These are phyloP conservation scores for Pelargonium citronellum DNA, from an alignment of 441 rosid species.

Conservation along the genomic window DNA sequence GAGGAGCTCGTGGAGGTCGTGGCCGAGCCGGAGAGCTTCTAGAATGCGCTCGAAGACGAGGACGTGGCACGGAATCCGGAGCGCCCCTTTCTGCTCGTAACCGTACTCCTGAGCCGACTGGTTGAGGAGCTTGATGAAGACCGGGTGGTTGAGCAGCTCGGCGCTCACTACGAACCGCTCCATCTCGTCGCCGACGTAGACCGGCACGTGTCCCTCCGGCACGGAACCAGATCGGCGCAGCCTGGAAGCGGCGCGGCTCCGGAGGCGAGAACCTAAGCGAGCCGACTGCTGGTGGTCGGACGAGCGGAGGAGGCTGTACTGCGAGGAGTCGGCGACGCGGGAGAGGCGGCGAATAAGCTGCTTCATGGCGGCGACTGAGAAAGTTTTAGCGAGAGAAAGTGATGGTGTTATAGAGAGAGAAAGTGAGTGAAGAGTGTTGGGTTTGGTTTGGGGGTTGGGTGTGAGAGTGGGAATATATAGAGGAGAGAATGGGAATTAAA, in stretches of 20 bases:
- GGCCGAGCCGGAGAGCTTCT: constrained; percentile 54
- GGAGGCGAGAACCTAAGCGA: background rate
- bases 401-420: background rate
- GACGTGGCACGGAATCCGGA: constrained; percentile 81
- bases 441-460: background rate
- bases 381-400: background rate
- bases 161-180: constrained; percentile 79
- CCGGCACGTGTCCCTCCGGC: constrained; percentile 82
- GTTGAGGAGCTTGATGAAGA: constrained; percentile 59
- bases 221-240: constrained; percentile 29
- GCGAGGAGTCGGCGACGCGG: constrained; percentile 66
- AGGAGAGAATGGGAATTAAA: constrained; percentile 10
- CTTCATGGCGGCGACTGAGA: constrained; percentile 74
- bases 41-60: constrained; percentile 53
- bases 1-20: constrained; percentile 43
- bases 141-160: constrained; percentile 79
- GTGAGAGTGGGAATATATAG: constrained; percentile 15
- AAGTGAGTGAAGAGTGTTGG: background rate
- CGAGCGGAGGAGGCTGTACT: constrained; percentile 52
- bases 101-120: constrained; percentile 91
- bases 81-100: constrained; percentile 82
- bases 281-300: constrained; percentile 19
- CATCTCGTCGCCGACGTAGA: constrained; percentile 88
- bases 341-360: constrained; percentile 68
- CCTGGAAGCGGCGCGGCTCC: constrained; percentile 2